A percentile compares a stretch with the other conserved stretches of the same genome.
Evolutionary conservation across 139 green algal species (phyloP).

Genomic region (Chlorella sp.): DNA sequence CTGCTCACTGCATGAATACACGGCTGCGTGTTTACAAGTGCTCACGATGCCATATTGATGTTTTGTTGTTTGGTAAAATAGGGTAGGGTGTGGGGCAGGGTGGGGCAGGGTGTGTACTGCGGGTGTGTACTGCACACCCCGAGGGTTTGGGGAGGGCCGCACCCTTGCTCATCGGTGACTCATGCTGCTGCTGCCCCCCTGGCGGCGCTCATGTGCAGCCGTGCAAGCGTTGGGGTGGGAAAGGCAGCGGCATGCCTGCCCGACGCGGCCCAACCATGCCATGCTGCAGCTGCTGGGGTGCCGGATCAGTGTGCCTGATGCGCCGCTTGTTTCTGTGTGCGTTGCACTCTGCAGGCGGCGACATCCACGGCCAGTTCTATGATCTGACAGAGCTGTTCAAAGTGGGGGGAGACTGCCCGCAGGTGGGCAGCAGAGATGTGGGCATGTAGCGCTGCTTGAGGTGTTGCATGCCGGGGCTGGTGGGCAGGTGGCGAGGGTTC

Average conservation of each 20-base stretch:
- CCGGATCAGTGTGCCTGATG: no score
- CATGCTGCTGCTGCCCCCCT: no score
- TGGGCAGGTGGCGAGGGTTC: no score
- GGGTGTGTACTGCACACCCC: no score
- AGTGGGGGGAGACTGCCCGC: slow-evolving; percentile 95
- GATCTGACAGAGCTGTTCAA: slow-evolving; percentile 99
- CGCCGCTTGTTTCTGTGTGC: not conserved
- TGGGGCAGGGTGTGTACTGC: no score
- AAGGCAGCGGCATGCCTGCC: no score
- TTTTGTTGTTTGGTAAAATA: no score
- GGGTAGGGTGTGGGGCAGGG: no score
- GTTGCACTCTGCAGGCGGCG: slow-evolving; percentile 73
- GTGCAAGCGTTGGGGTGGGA: not conserved
- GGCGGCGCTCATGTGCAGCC: not conserved
- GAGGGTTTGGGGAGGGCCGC: no score
- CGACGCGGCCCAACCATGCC: no score
- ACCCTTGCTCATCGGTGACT: no score
- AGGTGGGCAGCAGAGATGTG: slow-evolving; percentile 7
- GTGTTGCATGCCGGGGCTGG: not conserved
- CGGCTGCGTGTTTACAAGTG: not conserved
- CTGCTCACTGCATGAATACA: not conserved
- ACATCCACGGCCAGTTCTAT: slow-evolving; percentile 98
- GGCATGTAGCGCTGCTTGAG: not conserved
- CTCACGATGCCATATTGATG: not conserved
- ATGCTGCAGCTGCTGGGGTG: no score